phyloP scores from a whole-genome alignment of 257 asterid species.

The Solanum habrochaites region DNA sequence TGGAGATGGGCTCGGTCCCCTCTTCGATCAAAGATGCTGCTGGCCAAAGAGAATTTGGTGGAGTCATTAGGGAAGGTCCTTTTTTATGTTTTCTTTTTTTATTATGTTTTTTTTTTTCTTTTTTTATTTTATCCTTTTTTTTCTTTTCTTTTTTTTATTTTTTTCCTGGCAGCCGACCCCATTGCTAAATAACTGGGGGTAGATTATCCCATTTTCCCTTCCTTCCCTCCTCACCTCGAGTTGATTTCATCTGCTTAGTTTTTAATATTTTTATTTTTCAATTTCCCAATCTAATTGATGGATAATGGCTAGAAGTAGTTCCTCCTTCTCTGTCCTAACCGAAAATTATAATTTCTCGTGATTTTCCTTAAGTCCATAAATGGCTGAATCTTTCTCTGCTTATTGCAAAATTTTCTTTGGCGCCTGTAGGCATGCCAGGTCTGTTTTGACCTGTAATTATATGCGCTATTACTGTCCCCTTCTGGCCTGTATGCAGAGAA shows the following conservation, averaged over 20 bases:
- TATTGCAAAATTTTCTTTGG: not conserved
- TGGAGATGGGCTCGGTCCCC: conserved; percentile 13
- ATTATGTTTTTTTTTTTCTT: too few species aligned
- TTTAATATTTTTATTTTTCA: not conserved
- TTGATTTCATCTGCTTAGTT: conserved; percentile 19
- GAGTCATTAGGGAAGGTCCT: conserved; percentile 9
- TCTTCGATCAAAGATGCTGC: conserved; percentile 17
- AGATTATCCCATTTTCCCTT: conserved; percentile 85
- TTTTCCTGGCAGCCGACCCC: conserved; percentile 40
- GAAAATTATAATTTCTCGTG: not conserved
- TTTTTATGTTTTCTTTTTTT: too few species aligned
- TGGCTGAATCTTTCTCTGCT: not conserved
- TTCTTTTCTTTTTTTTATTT: too few species aligned
- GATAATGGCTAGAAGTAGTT: not conserved
- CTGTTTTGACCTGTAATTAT: not conserved
- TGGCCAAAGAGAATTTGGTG: conserved; percentile 12
- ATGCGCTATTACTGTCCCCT: not conserved
- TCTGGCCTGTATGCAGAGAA: not conserved
- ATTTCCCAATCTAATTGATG: not conserved
- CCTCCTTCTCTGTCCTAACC: not conserved
- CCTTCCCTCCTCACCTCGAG: conserved; percentile 95
- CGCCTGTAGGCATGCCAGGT: not conserved
- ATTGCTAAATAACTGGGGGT: conserved; percentile 81
- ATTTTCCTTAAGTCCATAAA: not conserved
- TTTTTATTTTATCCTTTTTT: too few species aligned